Conservation (phyloP, 371 early-diverging fungal species). For the Mortierella sp. region DNA sequence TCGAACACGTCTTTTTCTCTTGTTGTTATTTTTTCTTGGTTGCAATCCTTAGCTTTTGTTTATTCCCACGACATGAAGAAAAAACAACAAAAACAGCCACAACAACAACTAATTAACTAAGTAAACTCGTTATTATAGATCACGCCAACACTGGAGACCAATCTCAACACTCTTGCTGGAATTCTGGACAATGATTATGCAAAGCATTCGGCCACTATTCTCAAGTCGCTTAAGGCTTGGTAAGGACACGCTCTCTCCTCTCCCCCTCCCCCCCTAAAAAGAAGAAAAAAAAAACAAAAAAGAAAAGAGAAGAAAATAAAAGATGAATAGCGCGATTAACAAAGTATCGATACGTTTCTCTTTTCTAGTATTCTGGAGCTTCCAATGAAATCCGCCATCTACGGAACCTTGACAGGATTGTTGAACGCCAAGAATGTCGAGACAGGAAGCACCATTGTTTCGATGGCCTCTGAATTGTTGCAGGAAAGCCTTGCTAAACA, state of each 20-base stretch:
- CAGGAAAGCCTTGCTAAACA: constrained; percentile 59
- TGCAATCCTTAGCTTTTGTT: background rate
- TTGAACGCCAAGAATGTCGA: constrained; percentile 70
- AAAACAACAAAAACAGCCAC: too few relatives aligned
- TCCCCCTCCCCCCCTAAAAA: background rate
- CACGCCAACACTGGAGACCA: constrained; percentile 66
- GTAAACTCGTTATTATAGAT: constrained; percentile 47
- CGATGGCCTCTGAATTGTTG: constrained; percentile 59
- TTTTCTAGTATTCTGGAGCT: constrained; percentile 73
- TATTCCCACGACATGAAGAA: background rate
- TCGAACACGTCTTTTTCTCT: background rate
- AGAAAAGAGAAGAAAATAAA: too few relatives aligned
- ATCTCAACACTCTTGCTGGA: constrained; percentile 75
- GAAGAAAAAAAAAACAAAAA: too few relatives aligned
- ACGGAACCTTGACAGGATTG: constrained; percentile 80
- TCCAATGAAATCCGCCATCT: constrained; percentile 83
- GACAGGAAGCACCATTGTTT: constrained; percentile 65
- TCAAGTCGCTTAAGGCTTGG: constrained; percentile 74
- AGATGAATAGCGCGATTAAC: too few relatives aligned
- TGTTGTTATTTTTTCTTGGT: background rate
- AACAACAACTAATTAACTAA: too few relatives aligned
- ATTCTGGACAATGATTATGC: constrained; percentile 76
- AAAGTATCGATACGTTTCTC: too few relatives aligned
- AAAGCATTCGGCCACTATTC: constrained; percentile 70
- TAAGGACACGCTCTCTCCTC: constrained; percentile 25